phyloP scores from a whole-genome alignment of 768 basidiomycete species.

The Auriscalpium orientale region DNA sequence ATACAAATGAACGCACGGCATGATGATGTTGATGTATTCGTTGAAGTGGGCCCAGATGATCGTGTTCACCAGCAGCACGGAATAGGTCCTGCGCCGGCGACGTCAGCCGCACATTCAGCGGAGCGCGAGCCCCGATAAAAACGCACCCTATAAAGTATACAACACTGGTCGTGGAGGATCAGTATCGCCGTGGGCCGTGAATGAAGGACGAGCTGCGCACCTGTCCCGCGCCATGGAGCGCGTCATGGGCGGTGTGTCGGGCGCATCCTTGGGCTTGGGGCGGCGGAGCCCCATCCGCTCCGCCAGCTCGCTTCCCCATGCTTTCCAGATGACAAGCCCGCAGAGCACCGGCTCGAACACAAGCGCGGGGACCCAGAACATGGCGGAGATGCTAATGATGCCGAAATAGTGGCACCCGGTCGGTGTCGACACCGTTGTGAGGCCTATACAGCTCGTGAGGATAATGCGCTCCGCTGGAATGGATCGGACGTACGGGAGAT shows the following conservation, averaged over 20 bases:
- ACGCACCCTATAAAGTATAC: not conserved
- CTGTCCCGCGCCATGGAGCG: not conserved
- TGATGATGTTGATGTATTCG: not conserved
- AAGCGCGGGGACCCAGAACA: constrained; percentile 1
- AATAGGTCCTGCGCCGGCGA: too few species aligned
- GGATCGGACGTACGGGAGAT: not conserved
- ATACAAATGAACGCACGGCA: not conserved
- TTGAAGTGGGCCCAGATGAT: not conserved
- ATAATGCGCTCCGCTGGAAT: not conserved
- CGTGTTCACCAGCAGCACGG: not conserved
- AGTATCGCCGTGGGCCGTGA: not conserved
- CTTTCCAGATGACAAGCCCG: constrained; percentile 1
- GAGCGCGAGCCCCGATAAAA: not conserved
- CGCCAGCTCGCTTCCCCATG: not conserved
- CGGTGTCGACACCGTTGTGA: not conserved
- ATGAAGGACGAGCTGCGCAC: not conserved
- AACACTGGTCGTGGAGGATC: not conserved
- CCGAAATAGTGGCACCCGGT: not conserved
- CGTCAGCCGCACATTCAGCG: not conserved
- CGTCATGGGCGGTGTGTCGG: not conserved
- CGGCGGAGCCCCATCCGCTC: not conserved
- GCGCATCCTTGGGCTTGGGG: not conserved
- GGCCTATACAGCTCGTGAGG: not conserved
- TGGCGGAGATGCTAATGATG: not conserved
- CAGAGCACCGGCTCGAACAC: not conserved